Conservation (phyloP, 2,329 filamentous ascomycete species). For the Xylaria multiplex region DNA sequence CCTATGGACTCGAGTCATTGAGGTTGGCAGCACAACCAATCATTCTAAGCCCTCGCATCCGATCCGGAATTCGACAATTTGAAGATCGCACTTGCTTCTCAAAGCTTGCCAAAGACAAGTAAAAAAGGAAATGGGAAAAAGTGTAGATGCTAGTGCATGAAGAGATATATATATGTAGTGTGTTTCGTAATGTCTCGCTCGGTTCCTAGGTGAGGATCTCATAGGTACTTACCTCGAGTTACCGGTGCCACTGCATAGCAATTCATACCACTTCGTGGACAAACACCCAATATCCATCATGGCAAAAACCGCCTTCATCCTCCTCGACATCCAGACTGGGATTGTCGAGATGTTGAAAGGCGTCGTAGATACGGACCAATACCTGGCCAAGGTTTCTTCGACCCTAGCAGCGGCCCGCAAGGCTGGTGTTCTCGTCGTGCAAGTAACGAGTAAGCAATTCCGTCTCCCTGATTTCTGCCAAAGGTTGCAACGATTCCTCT, state of each 20-base stretch:
- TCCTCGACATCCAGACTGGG: constrained; percentile 51
- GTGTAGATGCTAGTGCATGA: not conserved
- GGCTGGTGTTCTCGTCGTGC: constrained; percentile 46
- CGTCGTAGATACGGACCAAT: constrained; percentile 32
- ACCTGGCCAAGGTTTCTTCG: constrained; percentile 42
- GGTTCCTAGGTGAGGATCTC: not conserved
- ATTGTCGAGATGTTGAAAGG: constrained; percentile 42
- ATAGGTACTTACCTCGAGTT: not conserved
- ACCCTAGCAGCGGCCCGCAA: constrained; percentile 44
- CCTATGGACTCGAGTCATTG: not conserved
- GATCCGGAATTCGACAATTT: constrained; percentile 13
- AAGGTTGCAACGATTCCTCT: not conserved
- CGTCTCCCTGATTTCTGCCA: not conserved
- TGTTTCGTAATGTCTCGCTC: not conserved
- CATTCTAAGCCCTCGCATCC: constrained; percentile 18
- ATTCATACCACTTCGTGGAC: not conserved
- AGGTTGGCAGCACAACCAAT: constrained; percentile 19
- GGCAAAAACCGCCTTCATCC: constrained; percentile 48
- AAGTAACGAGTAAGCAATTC: constrained; percentile 45
- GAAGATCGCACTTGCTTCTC: not conserved
- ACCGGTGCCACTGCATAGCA: not conserved
- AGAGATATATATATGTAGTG: constrained; percentile 17
- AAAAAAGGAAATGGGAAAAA: not conserved
- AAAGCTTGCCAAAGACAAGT: not conserved
- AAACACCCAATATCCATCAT: constrained; percentile 34